Evolutionary conservation across 169 alveolate genomes (phyloP).

Genomic region (Eimeria sp.): DNA sequence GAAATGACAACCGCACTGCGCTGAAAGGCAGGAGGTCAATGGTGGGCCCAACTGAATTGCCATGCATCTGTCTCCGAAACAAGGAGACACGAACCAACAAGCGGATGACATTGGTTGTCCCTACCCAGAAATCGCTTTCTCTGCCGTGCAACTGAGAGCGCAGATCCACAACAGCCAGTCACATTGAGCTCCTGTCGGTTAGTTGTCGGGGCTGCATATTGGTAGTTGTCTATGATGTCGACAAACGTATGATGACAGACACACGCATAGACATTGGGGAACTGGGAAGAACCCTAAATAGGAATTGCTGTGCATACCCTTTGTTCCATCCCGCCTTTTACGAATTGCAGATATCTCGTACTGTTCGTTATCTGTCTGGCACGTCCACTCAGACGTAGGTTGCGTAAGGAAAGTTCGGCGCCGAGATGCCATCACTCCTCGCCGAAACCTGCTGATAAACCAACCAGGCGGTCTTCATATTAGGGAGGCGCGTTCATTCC

Average conservation of each 20-base stretch:
- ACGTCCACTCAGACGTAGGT: slow-evolving; percentile 6
- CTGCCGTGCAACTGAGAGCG: neutral
- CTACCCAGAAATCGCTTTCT: neutral
- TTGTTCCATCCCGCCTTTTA: slow-evolving; percentile 52
- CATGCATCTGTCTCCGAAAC: neutral
- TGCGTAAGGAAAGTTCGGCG: slow-evolving; percentile 52
- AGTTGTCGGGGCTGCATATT: neutral
- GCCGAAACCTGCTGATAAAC: neutral
- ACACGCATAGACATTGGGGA: neutral
- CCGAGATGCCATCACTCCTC: slow-evolving; percentile 48
- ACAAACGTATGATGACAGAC: neutral
- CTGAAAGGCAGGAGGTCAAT: neutral
- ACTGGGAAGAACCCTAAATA: neutral
- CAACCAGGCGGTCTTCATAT: neutral
- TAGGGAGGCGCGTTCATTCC: neutral
- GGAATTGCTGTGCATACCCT: neutral
- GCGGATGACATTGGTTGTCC: neutral
- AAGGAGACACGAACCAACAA: neutral
- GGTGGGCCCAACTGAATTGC: neutral
- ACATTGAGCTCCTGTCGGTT: too few species aligned
- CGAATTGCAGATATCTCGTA: neutral
- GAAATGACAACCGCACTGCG: neutral
- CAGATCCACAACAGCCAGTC: neutral
- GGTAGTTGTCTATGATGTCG: neutral
- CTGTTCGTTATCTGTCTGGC: neutral